A percentile compares a stretch with the other conserved stretches of the same genome.
Conservation (phyloP, 2,329 filamentous ascomycete species). For the Diaporthe citriasiana region DNA sequence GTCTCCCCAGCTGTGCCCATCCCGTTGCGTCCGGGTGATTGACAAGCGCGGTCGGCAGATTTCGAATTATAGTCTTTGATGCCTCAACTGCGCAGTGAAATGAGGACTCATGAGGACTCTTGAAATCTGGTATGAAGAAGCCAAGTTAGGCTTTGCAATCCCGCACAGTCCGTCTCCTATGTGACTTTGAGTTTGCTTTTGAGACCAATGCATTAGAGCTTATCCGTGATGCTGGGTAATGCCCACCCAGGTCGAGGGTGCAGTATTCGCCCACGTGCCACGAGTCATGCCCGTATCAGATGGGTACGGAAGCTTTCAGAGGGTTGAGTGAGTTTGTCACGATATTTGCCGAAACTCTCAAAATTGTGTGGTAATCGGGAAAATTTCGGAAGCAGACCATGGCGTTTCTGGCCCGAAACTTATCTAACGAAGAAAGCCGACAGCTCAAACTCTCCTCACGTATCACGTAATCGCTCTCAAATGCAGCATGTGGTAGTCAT, state of each 20-base stretch:
- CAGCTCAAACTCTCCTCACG: too few relatives aligned
- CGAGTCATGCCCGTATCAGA: neutral
- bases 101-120: neutral
- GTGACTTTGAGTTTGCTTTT: neutral
- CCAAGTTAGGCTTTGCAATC: neutral
- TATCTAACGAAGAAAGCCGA: neutral
- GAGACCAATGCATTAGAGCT: neutral
- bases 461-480: neutral
- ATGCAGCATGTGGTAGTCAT: neutral
- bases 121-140: neutral
- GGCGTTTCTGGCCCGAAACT: neutral
- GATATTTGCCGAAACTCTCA: constrained; percentile 8
- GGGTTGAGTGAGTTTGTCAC: neutral
- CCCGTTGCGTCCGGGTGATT: neutral
- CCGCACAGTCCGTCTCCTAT: neutral
- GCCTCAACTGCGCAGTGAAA: too few relatives aligned
- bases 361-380: neutral
- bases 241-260: neutral
- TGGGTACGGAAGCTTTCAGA: neutral
- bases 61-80: neutral
- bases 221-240: neutral
- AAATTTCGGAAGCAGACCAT: neutral
- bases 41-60: too few relatives aligned
- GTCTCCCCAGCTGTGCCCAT: neutral
- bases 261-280: neutral